Percentiles rank a stretch among this genome's conserved stretches.
These are phyloP conservation scores for Beauveria varroae DNA, from an alignment of 2,329 filamentous ascomycete genomes.

Conservation along the genomic window DNA sequence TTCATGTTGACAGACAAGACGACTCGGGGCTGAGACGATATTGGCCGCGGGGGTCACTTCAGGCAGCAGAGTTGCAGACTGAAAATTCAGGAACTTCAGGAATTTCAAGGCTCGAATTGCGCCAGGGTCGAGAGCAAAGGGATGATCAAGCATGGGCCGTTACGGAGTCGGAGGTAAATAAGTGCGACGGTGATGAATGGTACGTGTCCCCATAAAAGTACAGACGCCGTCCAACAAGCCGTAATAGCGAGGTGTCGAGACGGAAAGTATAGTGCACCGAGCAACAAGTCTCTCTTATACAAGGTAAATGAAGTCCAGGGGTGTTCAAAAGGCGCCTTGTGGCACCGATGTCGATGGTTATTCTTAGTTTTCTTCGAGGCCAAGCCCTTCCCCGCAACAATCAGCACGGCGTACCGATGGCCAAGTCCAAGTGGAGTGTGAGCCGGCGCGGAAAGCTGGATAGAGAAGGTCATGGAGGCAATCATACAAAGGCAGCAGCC, in stretches of 20 bases:
- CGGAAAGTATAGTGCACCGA: neutral
- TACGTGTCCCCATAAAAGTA: slow-evolving; percentile 7
- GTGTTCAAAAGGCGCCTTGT: neutral
- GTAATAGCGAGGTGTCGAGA: neutral
- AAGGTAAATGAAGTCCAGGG: neutral
- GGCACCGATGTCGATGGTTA: neutral
- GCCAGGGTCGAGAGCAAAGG: neutral
- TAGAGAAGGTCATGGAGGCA: neutral
- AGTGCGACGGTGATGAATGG: slow-evolving; percentile 3
- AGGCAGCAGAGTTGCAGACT: neutral
- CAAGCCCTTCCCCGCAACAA: neutral
- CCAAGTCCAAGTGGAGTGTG: neutral
- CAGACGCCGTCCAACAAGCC: neutral
- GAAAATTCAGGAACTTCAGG: neutral
- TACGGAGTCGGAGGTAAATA: slow-evolving; percentile 3
- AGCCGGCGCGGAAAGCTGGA: neutral
- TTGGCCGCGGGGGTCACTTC: neutral
- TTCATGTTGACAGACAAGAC: neutral
- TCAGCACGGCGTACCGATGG: neutral
- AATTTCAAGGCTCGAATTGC: neutral
- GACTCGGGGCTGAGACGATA: neutral
- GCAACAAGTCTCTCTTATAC: neutral
- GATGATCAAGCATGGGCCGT: neutral
- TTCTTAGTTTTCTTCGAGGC: neutral
- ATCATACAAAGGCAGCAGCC: neutral